Evolutionary conservation across 345 rosid genomes (phyloP), one percentile per base, ranked within the genome.

Genomic region (Brassica rapa): DNA sequence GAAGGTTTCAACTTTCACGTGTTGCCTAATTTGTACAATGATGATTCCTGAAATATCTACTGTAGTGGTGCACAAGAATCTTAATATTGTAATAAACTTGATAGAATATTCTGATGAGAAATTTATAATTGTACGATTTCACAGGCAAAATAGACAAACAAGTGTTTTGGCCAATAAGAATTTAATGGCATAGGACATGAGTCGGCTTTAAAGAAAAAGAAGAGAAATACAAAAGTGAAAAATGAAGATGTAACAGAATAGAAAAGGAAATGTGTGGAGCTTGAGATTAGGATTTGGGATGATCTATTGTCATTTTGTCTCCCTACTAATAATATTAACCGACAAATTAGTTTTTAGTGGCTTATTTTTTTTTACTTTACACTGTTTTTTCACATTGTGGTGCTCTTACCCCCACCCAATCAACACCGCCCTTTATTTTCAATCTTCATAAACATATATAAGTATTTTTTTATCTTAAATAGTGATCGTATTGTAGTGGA

Each of bases 221-320:
- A 19, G 4, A 4, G 33, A 69, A 68, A 10, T n/a, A 64, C 4
- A 30, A 8, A 32, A 23, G n/a, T 30, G 4, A 1, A 35, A 49
- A 69, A 12, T 16, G 77, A 63, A 73, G 77, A 79, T 68, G 74
- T 79, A 73, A 73, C 78, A 61, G 65, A 79, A 66, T 68, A 0
- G 78, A 79, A 33, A 79, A 79, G 33, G 78, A 79, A 79, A 79
- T 64, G 70, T 73, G 74, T 73, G 49, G 71, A 32, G 41, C 23
- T 66, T 51, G 56, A n/a, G 61, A 72, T 78, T 66, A 56, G 9
- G 21, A 63, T 70, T 77, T 53, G 32, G 53, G 64, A 33, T 51
- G 53, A 32, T 37, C 30, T n/a, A 24, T 33, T 68, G 56, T n/a
- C 56, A 51, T n/a, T 59, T 70, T 56, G 81, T 78, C 68, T 21